Evolutionary conservation across 257 asterid genomes (phyloP).

Genomic region (Capsicum rhomboideum): DNA sequence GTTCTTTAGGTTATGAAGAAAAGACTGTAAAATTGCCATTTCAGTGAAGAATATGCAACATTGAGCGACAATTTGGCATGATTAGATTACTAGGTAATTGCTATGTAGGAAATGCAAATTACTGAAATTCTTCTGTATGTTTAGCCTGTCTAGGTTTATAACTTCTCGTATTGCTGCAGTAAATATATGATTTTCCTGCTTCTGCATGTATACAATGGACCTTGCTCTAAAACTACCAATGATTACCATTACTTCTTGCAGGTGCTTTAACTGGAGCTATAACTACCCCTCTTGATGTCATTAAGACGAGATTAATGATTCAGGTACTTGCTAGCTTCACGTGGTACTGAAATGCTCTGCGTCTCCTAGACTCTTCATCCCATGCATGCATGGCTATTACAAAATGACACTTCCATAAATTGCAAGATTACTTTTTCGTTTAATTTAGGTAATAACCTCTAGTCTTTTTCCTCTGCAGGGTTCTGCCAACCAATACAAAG

Average conservation of each 20-base stretch:
- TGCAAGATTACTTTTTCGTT: background rate
- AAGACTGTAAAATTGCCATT: background rate
- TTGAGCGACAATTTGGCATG: background rate
- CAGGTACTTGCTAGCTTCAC: slow-evolving; percentile 47
- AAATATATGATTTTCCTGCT: background rate
- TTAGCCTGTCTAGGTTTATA: background rate
- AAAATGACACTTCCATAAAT: background rate
- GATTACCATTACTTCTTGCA: slow-evolving; percentile 6
- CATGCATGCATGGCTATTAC: background rate
- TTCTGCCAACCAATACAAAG: slow-evolving; percentile 73
- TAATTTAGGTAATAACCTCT: background rate
- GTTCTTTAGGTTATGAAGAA: background rate
- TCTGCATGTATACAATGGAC: background rate
- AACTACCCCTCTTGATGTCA: slow-evolving; percentile 96
- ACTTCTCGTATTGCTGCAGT: background rate
- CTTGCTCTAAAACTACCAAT: background rate
- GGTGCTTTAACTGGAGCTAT: slow-evolving; percentile 97
- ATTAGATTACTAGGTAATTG: background rate
- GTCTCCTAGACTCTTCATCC: background rate
- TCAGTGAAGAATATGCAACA: background rate
- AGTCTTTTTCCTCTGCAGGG: slow-evolving; percentile 47
- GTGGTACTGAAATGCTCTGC: background rate
- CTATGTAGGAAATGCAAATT: background rate
- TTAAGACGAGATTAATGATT: slow-evolving; percentile 90
- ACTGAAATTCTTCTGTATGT: background rate